Evolutionary conservation across 2,329 filamentous ascomycete species (phyloP), one percentile per base, ranked within the genome.

Genomic region (Apiospora malaysiana): DNA sequence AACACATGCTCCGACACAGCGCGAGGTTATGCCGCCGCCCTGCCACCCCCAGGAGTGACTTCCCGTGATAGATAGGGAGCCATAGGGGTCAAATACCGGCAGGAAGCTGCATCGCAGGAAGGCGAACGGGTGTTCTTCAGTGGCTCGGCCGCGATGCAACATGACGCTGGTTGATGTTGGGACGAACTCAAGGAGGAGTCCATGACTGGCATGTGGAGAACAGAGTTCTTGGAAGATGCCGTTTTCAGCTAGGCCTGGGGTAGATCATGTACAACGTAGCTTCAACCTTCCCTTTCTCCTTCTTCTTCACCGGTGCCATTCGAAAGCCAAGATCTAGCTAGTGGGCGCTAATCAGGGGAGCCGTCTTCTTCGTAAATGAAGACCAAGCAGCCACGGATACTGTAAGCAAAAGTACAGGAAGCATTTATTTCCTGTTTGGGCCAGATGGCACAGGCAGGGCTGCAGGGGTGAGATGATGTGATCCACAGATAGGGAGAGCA

Each of bases 181-280:
- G 51, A 59, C 25, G 25, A 59, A 59, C 51, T 59, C 51, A 59
- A 37, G 51, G n/a, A 37, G 27, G 18, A 7, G 51, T 3, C 27
- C 51, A 59, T 59, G 51, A 18, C 51, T 63, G 32, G n/a, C 32
- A 23, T 40, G 56, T 63, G 56, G 56, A 14, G 56, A n/a, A 63
- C 32, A 63, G 8, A 63, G 56, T 63, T 63, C 56, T 63, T 40
- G 56, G 56, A 14, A 14, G 10, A 32, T 63, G 32, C 32, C 27
- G 56, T 32, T 63, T 63, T 40, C 56, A 63, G 56, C 56, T 23
- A 63, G 56, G 32, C 56, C 56, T 40, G 32, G 51, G 27, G 56
- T 63, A 10, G 27, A 32, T 32, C 56, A 18, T 63, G 32, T n/a
- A n/a, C n/a, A n/a, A n/a, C n/a, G n/a, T 23, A 63, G 32, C 9